Conservation (phyloP, 176 grass and related monocot species). For the Paspalum vaginatum region DNA sequence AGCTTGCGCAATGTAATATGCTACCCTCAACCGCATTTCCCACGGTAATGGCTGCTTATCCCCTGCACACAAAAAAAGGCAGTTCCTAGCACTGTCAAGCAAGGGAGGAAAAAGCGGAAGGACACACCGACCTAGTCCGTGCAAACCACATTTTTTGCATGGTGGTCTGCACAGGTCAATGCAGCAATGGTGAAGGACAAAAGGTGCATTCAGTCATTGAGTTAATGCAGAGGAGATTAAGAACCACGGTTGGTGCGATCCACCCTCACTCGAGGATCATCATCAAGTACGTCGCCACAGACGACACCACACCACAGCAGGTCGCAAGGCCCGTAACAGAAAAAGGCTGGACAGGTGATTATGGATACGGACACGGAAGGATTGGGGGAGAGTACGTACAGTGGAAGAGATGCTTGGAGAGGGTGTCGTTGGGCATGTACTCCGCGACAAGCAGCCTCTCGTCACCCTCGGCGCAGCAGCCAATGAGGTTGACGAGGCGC, state of each 20-base stretch:
- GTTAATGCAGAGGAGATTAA: slow-evolving; percentile 41
- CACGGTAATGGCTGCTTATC: slow-evolving; percentile 98
- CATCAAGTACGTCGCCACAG: slow-evolving; percentile 37
- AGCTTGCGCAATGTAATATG: slow-evolving; percentile 89
- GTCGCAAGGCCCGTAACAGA: not conserved
- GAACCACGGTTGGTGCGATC: slow-evolving; percentile 30
- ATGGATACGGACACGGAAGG: not conserved
- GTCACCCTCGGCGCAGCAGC: slow-evolving; percentile 96
- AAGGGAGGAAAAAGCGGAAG: slow-evolving; percentile 2
- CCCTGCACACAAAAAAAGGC: slow-evolving; percentile 56
- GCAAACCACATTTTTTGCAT: slow-evolving; percentile 23
- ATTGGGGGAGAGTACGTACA: slow-evolving; percentile 55
- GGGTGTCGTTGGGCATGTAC: slow-evolving; percentile 99
- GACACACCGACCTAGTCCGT: slow-evolving; percentile 2
- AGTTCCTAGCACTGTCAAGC: slow-evolving; percentile 4
- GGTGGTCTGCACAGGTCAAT: slow-evolving; percentile 24
- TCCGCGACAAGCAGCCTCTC: slow-evolving; percentile 95
- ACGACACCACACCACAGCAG: not conserved
- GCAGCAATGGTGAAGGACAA: slow-evolving; percentile 25
- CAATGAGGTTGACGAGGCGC: slow-evolving; percentile 93
- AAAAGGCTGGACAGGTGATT: slow-evolving; percentile 8
- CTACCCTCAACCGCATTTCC: slow-evolving; percentile 99
- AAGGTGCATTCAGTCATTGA: slow-evolving; percentile 40
- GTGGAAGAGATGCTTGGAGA: slow-evolving; percentile 99
- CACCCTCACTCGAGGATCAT: slow-evolving; percentile 34